phyloP scores from a whole-genome alignment of 176 grass and related monocot genomes.

The Alloteropsis semialata region DNA sequence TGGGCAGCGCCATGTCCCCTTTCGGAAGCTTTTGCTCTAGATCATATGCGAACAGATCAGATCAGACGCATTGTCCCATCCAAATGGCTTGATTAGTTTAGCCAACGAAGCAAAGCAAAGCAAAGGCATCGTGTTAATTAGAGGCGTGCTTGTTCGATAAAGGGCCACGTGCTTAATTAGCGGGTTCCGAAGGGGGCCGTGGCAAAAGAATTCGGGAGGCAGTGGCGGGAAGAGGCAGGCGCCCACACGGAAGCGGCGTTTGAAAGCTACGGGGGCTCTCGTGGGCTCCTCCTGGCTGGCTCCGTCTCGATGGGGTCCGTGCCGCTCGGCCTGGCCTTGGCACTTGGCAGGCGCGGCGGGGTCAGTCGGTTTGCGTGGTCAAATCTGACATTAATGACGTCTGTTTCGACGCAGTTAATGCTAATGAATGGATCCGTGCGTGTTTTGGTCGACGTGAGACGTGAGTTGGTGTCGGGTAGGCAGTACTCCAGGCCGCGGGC shows the following conservation, averaged over 20 bases:
- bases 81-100: background rate
- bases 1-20: background rate
- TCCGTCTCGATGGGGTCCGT: too few species aligned
- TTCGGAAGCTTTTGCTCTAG: background rate
- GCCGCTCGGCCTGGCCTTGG: too few species aligned
- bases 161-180: background rate
- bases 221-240: constrained; percentile 28
- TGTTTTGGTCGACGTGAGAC: background rate
- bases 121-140: background rate
- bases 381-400: background rate
- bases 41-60: background rate
- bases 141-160: too few species aligned
- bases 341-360: too few species aligned
- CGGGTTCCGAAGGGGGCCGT: background rate
- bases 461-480: background rate
- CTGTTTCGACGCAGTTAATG: background rate
- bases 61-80: background rate
- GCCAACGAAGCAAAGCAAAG: background rate
- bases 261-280: background rate
- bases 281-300: background rate
- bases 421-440: background rate
- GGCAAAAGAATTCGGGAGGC: background rate
- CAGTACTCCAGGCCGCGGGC: too few species aligned
- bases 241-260: background rate
- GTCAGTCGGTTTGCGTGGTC: background rate